A percentile compares a stretch with the other conserved stretches of the same genome.
These are phyloP conservation scores for Geotrichum reessii DNA, from an alignment of 1,139 yeast species.

Conservation along the genomic window DNA sequence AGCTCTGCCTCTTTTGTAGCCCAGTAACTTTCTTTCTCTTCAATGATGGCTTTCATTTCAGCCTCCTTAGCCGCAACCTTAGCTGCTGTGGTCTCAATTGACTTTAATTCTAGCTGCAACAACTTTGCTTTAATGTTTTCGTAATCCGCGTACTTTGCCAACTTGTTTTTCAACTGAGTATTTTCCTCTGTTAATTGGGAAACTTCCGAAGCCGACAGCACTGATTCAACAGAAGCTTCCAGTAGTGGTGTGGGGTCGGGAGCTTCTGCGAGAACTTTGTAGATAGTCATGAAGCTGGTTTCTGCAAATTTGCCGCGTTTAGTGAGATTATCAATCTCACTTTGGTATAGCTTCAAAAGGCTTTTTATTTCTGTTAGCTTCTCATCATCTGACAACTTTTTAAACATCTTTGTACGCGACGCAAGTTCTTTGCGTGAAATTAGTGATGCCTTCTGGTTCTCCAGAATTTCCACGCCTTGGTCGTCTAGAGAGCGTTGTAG, in stretches of 20 bases:
- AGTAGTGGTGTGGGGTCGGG: conserved; percentile 88
- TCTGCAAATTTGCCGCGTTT: conserved; percentile 73
- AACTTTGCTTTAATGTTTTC: conserved; percentile 63
- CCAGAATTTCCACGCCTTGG: conserved; percentile 67
- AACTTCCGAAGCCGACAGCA: conserved; percentile 53
- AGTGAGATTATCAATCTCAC: conserved; percentile 79
- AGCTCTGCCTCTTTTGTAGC: conserved; percentile 46
- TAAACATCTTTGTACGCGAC: conserved; percentile 72
- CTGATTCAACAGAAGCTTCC: conserved; percentile 64
- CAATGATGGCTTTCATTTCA: conserved; percentile 39
- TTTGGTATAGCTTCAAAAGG: conserved; percentile 75
- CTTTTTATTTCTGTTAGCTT: conserved; percentile 62
- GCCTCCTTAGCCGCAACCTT: conserved; percentile 37
- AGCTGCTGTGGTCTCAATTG: conserved; percentile 30
- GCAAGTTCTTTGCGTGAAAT: conserved; percentile 72
- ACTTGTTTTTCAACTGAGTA: conserved; percentile 50
- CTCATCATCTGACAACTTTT: conserved; percentile 58
- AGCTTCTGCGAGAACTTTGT: conserved; percentile 74
- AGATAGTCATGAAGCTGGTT: conserved; percentile 63
- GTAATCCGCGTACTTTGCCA: conserved; percentile 68
- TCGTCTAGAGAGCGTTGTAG: conserved; percentile 69
- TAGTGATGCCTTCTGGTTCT: conserved; percentile 61
- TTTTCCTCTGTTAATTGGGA: conserved; percentile 52
- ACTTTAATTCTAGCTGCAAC: conserved; percentile 45
- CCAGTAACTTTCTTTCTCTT: conserved; percentile 40